Base-by-base conservation (phyloP, 2,329 filamentous ascomycete species). In the Fusarium cicatricum region DNA sequence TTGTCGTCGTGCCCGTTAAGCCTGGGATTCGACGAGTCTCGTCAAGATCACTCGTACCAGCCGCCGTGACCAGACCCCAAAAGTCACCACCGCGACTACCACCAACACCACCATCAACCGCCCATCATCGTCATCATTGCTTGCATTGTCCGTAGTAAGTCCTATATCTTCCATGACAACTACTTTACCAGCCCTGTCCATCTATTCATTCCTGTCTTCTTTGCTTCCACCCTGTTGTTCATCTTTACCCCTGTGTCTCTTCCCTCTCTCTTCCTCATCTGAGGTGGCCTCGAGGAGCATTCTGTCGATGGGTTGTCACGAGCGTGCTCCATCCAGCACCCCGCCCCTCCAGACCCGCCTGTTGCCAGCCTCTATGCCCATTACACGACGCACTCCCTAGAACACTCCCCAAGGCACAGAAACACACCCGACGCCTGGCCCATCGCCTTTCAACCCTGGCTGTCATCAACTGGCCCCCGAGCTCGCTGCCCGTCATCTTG, bases 281-380 rank as follows among this genome's bases (percentile, higher is more conserved):
- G 33, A n/a, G n/a, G n/a, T n/a, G n/a, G 46, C 32, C 36, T 47
- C 52, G 43, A 52, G 56, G 55, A 58, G 57, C 56, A 56, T 66
- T 64, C 58, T 60, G 54, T 67, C 50, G 52, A 61, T 62, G 60
- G 65, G 65, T 63, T 68, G 69, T 71, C 69, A 71, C 68, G 69
- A 71, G 69, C 56, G 62, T 70, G 63, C 67, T 69, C 68, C 68
- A 68, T 69, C 50, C 62, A 69, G 53, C 65, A 70, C 69, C 69
- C 69, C 69, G 69, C 68, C 60, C 66, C 64, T 64, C 54, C 39
- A 66, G 68, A 70, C 68, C 68, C 68, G 68, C 69, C 66, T 56
- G 55, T 57, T 64, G 58, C 67, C 65, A 69, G 67, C 67, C 64
- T 69, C 58, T 54, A 52, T 64, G 65, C 42, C 52, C 55, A 58